Evolutionary conservation across 2,329 filamentous ascomycete genomes (phyloP).

Genomic region (Clarireedia homoeocarpa): DNA sequence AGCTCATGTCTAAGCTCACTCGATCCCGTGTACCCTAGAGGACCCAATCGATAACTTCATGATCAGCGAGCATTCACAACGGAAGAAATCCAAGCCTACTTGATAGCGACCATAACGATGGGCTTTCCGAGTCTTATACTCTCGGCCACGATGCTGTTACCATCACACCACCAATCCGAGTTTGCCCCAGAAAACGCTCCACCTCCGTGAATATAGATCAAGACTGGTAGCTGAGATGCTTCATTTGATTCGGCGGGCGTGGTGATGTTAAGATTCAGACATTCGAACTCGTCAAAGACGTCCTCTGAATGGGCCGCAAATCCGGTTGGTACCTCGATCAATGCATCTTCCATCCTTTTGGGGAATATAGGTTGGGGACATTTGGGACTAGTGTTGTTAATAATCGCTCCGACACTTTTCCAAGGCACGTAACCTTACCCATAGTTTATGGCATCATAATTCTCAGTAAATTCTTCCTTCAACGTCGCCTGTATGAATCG

Average conservation of each 20-base stretch:
- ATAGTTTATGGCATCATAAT: neutral
- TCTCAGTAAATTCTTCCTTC: neutral
- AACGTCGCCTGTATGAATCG: neutral
- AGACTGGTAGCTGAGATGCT: constrained; percentile 36
- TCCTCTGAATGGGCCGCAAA: neutral
- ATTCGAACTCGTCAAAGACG: constrained; percentile 31
- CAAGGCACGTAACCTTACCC: neutral
- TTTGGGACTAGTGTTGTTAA: constrained; percentile 7
- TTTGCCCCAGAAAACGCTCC: constrained; percentile 22
- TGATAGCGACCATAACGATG: constrained; percentile 9
- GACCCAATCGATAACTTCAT: constrained; percentile 10
- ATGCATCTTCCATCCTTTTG: constrained; percentile 8
- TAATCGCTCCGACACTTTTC: no score
- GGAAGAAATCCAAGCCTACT: neutral
- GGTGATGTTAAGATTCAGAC: constrained; percentile 38
- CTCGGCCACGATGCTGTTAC: constrained; percentile 5
- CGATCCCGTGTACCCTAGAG: constrained; percentile 8
- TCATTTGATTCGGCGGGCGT: constrained; percentile 33
- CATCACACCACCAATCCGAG: neutral
- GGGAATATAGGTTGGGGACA: constrained; percentile 8
- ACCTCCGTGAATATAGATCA: constrained; percentile 46
- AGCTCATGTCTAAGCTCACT: constrained; percentile 4
- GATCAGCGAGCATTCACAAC: neutral
- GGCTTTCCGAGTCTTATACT: constrained; percentile 2
- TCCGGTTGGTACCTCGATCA: constrained; percentile 7